Base-by-base conservation (phyloP, 2,329 filamentous ascomycete genomes). In the Neurospora sp. region DNA sequence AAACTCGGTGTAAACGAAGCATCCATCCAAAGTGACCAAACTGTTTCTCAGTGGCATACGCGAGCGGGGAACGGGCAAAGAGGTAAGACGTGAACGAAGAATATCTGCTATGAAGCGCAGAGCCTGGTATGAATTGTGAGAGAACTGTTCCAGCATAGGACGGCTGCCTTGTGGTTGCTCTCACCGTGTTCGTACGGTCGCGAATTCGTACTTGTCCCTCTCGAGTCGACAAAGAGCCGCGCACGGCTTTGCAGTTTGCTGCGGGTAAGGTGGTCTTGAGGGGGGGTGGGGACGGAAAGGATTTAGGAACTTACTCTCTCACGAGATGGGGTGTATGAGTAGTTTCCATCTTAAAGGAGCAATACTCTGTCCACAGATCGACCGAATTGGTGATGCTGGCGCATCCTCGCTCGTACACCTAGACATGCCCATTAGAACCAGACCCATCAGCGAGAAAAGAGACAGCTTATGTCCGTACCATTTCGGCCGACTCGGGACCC, bases 321-420 rank as follows among this genome's bases (percentile, higher is more conserved):
- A 97, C 96, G 81, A 96, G 87, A 79, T 96, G 92, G 77, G 92
- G 88, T 79, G 97, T 93, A 83, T 99, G 96, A 76, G 92, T 96
- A 70, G 96, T 98, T 80, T 98, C 93, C 83, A 96, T 93, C 81
- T 98, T 98, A 88, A 98, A 98, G 77, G 90, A 88, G 84, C 95
- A 98, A 83, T 97, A 99, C 77, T 97, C 94, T 68, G 93, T 92
- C 96, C 96, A 99, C 71, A 99, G 85, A 79, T 99, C 96, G 77
- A 97, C 94, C 41, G 95, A 98, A 78, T 92, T 93, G 69, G 91
- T 91, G 77, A 98, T 93, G 81, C 93, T 96, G 62, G 94, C 93
- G 77, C 97, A 91, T 74, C 96, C 96, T 79, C 96, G 89, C 82
- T 99, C 96, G 77, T 97, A 99, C 67, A 97, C 90, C 93, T 96